Evolutionary conservation across 768 basidiomycete genomes (phyloP), one percentile per base, ranked within the genome.

Genomic region (Porphyrellus cyaneotinctus): DNA sequence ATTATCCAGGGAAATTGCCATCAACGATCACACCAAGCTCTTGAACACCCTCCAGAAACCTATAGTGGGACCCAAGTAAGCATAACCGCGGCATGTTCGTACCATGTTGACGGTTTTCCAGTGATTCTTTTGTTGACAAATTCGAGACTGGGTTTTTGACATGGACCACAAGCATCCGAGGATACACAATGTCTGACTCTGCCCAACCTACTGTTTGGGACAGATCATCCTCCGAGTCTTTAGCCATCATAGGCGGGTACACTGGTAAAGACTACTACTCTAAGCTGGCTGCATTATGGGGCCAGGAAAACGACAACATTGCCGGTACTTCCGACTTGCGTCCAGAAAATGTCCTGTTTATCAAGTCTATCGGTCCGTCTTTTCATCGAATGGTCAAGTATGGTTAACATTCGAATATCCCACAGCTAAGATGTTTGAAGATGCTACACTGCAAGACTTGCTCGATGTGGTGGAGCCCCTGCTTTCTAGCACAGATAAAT

Each of bases 61-160:
- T 30, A 53, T 78, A 3, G 55, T 55, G 32, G 63, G 59, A 31
- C 63, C 72, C 18, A 66, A 67, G 79, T 76, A 56, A 51, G 74
- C 62, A 35, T 31, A 42, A 15, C 8, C 20, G 20, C 6, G 20
- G 47, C 13, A 33, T 33, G 14, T 20, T 14, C 4, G 18, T 11
- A 13, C 30, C 12, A 6, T 33, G n/a, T n/a, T 60, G n/a, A 55
- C 37, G n/a, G n/a, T 20, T 43, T 51, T 45, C 15, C 52, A 77
- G 73, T 38, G 72, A 75, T 20, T 66, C 70, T 47, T 90, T 85
- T 65, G 72, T 88, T 18, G 92, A 95, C 70, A 86, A 89, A 63
- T 70, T 88, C 20, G 70, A 75, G 32, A 88, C 86, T 8, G 93
- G 92, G 2, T 94, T 92, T 73, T 67, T 94, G 47, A 71, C 81